Base-by-base conservation (phyloP, 2,329 filamentous ascomycete species). In the Balansia obtecta region DNA sequence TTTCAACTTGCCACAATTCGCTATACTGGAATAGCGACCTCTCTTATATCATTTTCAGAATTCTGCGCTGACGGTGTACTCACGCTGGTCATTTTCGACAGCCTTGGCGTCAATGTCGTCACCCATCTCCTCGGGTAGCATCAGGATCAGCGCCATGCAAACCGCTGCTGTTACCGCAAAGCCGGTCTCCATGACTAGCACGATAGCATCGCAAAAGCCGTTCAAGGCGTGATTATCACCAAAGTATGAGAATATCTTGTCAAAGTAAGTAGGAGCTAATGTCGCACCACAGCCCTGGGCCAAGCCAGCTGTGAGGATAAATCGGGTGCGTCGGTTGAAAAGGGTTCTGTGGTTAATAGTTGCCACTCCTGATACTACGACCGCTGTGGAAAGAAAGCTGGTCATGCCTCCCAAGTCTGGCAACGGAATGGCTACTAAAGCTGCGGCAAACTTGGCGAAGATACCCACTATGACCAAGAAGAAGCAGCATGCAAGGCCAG, bases 401-500 rank as follows among this genome's bases (percentile, higher is more conserved):
- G 52, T 51, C 46, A 51, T 52, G 86, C 86, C 57, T 33, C 83
- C 83, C 2, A 86, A 72, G 0, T 86, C 80, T 0, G 81, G 61
- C 1, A 74, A 52, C 11, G 52, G 52, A 27, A 53, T 53, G 6
- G 86, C 86, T 56, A 55, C 93, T 67, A 13, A 91, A 74, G 71
- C 89, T 88, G 60, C 85, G 73, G 63, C 77, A 91, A 88, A 90
- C 66, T 93, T 93, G 57, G 85, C 80, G 58, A 91, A 88, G 53
- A 93, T 71, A 15, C 88, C 88, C 80, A 89, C 88, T 56, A 93
- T 65, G 54, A 93, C 67, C 11, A 93, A 75, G 71, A 89, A 89
- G 59, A 85, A 73, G 63, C 77, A 88, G 61, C 82, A 85, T 46
- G 82, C 85, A 63, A 88, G 89, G 4, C 88, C 88, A 5, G 86